Evolutionary conservation across 371 early-diverging fungal genomes (phyloP).

Genomic region (Mucor irregularis): DNA sequence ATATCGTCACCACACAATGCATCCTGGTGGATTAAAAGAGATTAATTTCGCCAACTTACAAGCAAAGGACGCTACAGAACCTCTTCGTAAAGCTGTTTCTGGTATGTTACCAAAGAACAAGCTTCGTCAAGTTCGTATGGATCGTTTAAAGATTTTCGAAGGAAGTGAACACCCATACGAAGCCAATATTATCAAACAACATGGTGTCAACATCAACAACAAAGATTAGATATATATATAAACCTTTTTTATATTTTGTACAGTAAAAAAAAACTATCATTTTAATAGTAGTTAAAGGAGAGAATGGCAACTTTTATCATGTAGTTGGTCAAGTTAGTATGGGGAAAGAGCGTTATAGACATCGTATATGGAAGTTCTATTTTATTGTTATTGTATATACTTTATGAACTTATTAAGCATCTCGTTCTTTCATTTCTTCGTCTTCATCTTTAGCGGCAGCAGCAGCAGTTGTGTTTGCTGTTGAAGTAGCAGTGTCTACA

Average conservation of each 20-base stretch:
- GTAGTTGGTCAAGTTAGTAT: no score
- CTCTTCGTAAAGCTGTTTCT: slow-evolving; percentile 89
- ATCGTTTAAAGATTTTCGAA: slow-evolving; percentile 85
- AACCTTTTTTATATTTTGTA: not conserved
- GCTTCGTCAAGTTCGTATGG: slow-evolving; percentile 78
- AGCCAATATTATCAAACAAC: slow-evolving; percentile 82
- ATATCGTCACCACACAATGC: slow-evolving; percentile 89
- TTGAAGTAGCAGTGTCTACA: no score
- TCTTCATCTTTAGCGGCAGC: no score
- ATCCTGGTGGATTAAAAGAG: slow-evolving; percentile 91
- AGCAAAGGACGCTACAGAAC: slow-evolving; percentile 79
- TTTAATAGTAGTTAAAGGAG: no score
- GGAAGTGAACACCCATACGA: slow-evolving; percentile 91
- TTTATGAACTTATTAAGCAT: no score
- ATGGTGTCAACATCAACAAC: slow-evolving; percentile 71
- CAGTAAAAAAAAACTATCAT: not conserved
- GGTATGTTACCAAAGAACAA: slow-evolving; percentile 97
- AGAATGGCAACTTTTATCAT: no score
- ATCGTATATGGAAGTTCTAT: no score
- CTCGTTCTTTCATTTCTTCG: no score
- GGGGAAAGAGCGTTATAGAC: no score
- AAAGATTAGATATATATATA: slow-evolving; percentile 32
- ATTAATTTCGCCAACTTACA: slow-evolving; percentile 74
- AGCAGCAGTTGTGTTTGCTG: no score
- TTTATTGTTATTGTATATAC: no score